Conservation (phyloP, 306 rosid genomes). For the Amphicarpaea edgeworthii region DNA sequence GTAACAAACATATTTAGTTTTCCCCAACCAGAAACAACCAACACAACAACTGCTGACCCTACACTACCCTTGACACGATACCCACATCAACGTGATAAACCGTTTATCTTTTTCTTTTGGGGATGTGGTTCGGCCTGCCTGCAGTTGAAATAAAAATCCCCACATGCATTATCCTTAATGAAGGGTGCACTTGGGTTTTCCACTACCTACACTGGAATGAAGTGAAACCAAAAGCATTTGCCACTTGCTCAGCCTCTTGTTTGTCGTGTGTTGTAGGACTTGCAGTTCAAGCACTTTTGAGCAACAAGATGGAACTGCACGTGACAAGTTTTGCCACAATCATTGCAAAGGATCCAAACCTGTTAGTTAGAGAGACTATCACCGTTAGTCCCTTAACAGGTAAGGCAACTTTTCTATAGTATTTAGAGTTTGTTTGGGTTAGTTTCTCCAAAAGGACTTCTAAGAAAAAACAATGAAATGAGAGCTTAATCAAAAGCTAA, state of each 20-base stretch:
- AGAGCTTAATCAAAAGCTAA: too few species aligned
- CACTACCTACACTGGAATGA: slow-evolving; percentile 25
- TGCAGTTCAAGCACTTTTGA: slow-evolving; percentile 81
- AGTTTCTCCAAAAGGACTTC: too few species aligned
- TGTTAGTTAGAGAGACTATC: slow-evolving; percentile 42
- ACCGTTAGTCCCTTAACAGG: slow-evolving; percentile 20
- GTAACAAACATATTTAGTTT: too few species aligned
- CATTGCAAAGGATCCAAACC: slow-evolving; percentile 94
- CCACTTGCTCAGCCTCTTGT: slow-evolving; percentile 67
- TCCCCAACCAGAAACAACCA: background rate
- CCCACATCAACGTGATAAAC: background rate
- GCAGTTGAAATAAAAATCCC: background rate
- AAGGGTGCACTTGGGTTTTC: background rate
- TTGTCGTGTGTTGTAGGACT: slow-evolving; percentile 84
- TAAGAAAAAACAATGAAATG: too few species aligned
- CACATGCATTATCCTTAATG: slow-evolving; percentile 23
- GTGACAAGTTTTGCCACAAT: slow-evolving; percentile 69
- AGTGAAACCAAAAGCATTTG: background rate
- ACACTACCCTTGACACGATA: background rate
- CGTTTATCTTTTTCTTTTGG: background rate
- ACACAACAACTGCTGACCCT: background rate
- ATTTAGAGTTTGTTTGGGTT: too few species aligned
- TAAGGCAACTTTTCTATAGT: background rate
- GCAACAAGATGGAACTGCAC: slow-evolving; percentile 79
- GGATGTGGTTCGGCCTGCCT: background rate